A percentile compares a stretch with the other conserved stretches of the same genome.
phyloP scores from a whole-genome alignment of 2,329 filamentous ascomycete genomes.

The Xylaria sp. region DNA sequence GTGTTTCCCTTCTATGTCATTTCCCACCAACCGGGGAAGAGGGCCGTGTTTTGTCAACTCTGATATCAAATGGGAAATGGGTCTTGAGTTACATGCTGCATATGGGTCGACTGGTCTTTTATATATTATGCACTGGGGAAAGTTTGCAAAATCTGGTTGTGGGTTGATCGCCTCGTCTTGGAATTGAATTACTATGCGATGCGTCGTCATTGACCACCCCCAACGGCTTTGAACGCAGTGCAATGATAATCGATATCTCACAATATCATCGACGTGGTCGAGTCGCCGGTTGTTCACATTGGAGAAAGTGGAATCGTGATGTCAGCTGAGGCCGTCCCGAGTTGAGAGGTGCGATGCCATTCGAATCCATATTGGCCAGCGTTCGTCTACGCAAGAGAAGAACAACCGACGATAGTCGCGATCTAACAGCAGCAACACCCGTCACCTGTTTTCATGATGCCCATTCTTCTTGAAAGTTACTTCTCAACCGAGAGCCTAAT shows the following conservation, averaged over 20 bases:
- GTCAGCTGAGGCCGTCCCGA: not conserved
- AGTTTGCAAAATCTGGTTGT: not conserved
- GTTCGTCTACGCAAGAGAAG: too few relatives aligned
- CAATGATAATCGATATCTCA: not conserved
- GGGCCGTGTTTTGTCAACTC: constrained; percentile 1
- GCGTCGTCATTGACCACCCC: constrained; percentile 1
- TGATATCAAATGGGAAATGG: constrained; percentile 2
- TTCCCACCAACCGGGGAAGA: not conserved
- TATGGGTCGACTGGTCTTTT: constrained; percentile 10
- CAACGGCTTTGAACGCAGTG: not conserved
- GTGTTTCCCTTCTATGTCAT: constrained; percentile 2
- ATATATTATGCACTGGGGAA: not conserved
- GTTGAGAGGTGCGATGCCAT: constrained; percentile 11
- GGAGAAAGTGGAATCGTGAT: not conserved
- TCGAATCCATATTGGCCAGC: not conserved
- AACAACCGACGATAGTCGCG: not conserved
- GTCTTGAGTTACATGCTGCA: constrained; percentile 10
- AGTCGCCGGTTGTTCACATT: not conserved
- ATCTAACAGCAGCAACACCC: constrained; percentile 5
- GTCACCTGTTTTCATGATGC: not conserved
- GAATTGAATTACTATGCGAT: not conserved
- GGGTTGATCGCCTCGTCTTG: constrained; percentile 2
- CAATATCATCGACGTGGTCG: constrained; percentile 17
- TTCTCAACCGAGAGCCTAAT: constrained; percentile 1
- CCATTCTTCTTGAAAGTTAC: not conserved